These are phyloP conservation scores for Yamadazyma jaroonii DNA, from an alignment of 1,139 yeast species.

Conservation along the genomic window DNA sequence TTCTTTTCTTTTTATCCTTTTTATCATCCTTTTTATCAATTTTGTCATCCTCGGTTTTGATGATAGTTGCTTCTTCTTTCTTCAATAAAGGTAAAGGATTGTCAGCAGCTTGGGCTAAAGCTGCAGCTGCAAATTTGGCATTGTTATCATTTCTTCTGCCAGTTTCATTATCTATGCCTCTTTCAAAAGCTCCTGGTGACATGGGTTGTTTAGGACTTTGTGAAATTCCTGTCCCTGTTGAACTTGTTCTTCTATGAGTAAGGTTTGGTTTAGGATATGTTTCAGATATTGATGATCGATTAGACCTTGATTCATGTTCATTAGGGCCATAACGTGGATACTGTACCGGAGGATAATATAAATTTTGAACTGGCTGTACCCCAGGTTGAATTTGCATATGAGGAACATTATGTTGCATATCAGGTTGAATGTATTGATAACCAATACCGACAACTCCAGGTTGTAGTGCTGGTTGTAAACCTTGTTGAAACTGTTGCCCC, in stretches of 20 bases:
- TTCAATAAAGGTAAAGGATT: conserved; percentile 51
- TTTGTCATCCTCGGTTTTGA: not conserved
- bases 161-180: conserved; percentile 38
- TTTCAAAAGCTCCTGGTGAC: conserved; percentile 14
- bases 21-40: conserved; percentile 2
- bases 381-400: not conserved
- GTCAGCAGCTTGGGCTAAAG: conserved; percentile 70
- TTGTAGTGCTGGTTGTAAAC: not conserved
- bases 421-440: not conserved
- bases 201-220: conserved; percentile 3
- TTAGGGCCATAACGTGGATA: not conserved
- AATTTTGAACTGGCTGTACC: not conserved
- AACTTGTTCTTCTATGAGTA: conserved; percentile 24
- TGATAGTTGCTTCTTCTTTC: conserved; percentile 2
- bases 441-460: not conserved
- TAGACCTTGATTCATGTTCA: conserved; percentile 5
- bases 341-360: not conserved
- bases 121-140: conserved; percentile 69
- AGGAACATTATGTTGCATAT: not conserved
- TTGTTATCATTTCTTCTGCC: conserved; percentile 41
- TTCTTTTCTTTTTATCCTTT: not conserved
- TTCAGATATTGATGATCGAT: conserved; percentile 14
- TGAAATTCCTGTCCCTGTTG: conserved; percentile 15
- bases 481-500: not conserved
- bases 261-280: conserved; percentile 6